phyloP scores from a whole-genome alignment of 306 rosid genomes.

The Pterocarpus santalinus region DNA sequence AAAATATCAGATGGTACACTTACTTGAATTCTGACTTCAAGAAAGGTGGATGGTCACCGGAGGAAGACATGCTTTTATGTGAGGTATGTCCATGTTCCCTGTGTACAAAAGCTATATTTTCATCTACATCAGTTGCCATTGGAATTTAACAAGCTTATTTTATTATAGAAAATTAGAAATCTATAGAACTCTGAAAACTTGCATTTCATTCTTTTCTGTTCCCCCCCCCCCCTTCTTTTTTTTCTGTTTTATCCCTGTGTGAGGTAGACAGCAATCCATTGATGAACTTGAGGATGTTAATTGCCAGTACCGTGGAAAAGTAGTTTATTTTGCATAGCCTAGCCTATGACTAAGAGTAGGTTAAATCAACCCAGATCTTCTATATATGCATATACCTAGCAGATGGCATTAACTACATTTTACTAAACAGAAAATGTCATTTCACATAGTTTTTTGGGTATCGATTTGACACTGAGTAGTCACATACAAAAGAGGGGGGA shows the following conservation, averaged over 20 bases:
- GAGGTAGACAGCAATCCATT: not conserved
- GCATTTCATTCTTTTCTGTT: not conserved
- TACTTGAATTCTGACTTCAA: conserved; percentile 93
- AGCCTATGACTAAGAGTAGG: conserved; percentile 4
- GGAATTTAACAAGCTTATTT: conserved; percentile 11
- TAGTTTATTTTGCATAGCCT: not conserved
- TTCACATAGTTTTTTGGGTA: too few species aligned
- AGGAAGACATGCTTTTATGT: conserved; percentile 86
- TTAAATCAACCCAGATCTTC: not conserved
- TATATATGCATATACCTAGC: not conserved
- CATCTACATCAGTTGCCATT: not conserved
- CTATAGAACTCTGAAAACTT: conserved; percentile 10
- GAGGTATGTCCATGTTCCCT: conserved; percentile 65
- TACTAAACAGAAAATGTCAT: not conserved
- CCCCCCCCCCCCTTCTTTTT: too few species aligned
- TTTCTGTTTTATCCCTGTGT: not conserved
- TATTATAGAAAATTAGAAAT: not conserved
- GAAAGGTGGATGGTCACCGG: conserved; percentile 92
- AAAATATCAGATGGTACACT: conserved; percentile 81
- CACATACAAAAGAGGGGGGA: too few species aligned
- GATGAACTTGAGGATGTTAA: conserved; percentile 1
- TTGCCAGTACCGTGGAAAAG: not conserved
- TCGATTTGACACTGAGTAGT: too few species aligned
- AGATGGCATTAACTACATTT: not conserved
- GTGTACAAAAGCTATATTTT: conserved; percentile 5